These are phyloP conservation scores for Populus hybrid DNA, from an alignment of 441 rosid genomes.

Conservation along the genomic window DNA sequence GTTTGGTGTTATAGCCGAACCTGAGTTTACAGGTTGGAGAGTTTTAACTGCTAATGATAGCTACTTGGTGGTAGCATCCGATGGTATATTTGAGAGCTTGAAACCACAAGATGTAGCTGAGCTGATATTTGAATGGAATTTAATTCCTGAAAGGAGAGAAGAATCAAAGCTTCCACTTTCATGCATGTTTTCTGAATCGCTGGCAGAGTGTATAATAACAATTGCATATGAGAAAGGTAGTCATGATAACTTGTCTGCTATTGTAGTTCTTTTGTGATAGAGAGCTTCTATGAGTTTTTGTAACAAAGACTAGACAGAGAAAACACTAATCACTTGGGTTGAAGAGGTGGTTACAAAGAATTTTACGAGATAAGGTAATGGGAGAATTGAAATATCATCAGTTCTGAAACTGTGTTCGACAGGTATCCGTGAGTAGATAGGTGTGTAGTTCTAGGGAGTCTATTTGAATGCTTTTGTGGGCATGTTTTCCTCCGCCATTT, in stretches of 20 bases:
- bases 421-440: too few species aligned
- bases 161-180: constrained; percentile 18
- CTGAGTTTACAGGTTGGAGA: constrained; percentile 38
- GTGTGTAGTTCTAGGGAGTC: too few species aligned
- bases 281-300: background rate
- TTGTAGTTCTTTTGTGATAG: constrained; percentile 29
- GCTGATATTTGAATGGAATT: constrained; percentile 22
- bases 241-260: constrained; percentile 34
- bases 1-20: constrained; percentile 39
- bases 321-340: too few species aligned
- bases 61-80: constrained; percentile 42
- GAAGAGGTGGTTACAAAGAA: too few species aligned
- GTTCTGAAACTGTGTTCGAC: too few species aligned
- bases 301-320: too few species aligned
- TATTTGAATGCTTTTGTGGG: too few species aligned
- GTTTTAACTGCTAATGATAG: constrained; percentile 26
- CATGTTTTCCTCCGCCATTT: too few species aligned
- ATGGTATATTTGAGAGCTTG: constrained; percentile 44
- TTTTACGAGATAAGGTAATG: too few species aligned
- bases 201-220: constrained; percentile 31
- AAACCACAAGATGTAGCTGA: constrained; percentile 29
- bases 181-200: constrained; percentile 25
- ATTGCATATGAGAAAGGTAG: constrained; percentile 35
- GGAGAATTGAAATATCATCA: too few species aligned
- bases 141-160: background rate